Conservation (phyloP, 345 rosid species). For the Bruguiera parviflora region DNA sequence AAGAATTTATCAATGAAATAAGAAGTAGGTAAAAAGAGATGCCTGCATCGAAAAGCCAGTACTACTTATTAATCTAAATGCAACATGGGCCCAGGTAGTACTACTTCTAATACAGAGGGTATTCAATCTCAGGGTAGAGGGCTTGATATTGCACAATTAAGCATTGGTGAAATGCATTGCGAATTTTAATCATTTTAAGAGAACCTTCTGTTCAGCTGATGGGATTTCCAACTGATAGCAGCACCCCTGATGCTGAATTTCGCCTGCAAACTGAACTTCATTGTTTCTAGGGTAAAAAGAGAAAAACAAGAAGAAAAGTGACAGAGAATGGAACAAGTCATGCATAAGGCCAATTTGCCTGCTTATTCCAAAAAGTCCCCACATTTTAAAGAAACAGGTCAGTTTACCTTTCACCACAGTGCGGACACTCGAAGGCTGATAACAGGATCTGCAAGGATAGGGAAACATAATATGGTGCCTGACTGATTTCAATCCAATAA, state of each 20-base stretch:
- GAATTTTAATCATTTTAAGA: neutral
- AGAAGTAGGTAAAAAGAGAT: no score
- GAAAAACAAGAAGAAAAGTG: neutral
- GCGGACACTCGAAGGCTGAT: slow-evolving; percentile 88
- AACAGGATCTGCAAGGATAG: slow-evolving; percentile 57
- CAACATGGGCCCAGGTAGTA: neutral
- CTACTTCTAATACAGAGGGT: neutral
- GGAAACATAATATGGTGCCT: no score
- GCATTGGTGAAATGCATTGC: neutral
- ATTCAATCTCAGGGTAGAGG: no score
- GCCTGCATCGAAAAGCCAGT: neutral
- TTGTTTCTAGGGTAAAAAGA: slow-evolving; percentile 52
- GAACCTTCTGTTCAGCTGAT: slow-evolving; percentile 66
- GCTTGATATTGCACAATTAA: neutral
- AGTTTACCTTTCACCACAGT: slow-evolving; percentile 80
- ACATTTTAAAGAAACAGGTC: slow-evolving; percentile 1
- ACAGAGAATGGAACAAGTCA: neutral
- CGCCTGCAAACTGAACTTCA: slow-evolving; percentile 97
- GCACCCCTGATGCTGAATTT: slow-evolving; percentile 77
- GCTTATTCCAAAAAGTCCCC: neutral
- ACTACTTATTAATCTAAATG: neutral
- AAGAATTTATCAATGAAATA: no score
- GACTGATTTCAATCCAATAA: no score
- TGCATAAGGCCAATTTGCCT: neutral
- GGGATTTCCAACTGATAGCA: slow-evolving; percentile 52